Conservation (phyloP, 805 yeast genomes). For the Tetrapisispora nanseiensis region DNA sequence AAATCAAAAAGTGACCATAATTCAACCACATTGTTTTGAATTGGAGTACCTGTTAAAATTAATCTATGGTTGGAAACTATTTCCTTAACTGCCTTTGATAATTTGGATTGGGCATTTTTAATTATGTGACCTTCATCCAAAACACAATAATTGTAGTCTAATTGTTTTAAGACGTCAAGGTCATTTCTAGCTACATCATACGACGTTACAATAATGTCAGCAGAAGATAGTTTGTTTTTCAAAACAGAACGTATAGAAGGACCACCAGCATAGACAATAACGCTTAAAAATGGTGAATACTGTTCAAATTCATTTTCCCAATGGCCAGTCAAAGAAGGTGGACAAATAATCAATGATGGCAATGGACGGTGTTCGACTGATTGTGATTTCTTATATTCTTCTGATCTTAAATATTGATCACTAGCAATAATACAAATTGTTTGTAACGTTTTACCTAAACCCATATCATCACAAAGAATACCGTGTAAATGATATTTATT, state of each 20-base stretch:
- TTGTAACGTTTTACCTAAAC: slow-evolving; percentile 92
- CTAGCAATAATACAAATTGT: slow-evolving; percentile 95
- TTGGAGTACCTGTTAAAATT: slow-evolving; percentile 93
- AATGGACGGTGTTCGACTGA: slow-evolving; percentile 60
- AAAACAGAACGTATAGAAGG: slow-evolving; percentile 60
- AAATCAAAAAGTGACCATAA: slow-evolving; percentile 96
- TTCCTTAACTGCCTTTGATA: slow-evolving; percentile 79
- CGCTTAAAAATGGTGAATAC: slow-evolving; percentile 79
- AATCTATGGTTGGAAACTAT: slow-evolving; percentile 81
- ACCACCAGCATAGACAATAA: slow-evolving; percentile 86
- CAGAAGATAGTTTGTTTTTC: slow-evolving; percentile 40
- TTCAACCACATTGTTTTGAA: slow-evolving; percentile 92
- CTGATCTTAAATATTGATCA: slow-evolving; percentile 80
- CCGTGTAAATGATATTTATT: slow-evolving; percentile 95
- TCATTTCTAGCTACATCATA: slow-evolving; percentile 96
- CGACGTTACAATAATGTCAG: slow-evolving; percentile 88
- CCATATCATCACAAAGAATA: slow-evolving; percentile 98
- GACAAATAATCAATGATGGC: slow-evolving; percentile 85
- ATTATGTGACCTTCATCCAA: slow-evolving; percentile 97
- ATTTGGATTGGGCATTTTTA: slow-evolving; percentile 80
- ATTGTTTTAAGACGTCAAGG: slow-evolving; percentile 46
- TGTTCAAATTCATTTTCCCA: slow-evolving; percentile 94
- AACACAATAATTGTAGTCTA: slow-evolving; percentile 86
- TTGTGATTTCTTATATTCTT: slow-evolving; percentile 49
- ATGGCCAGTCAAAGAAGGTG: slow-evolving; percentile 96